Evolutionary conservation across 768 basidiomycete genomes (phyloP), one percentile per base, ranked within the genome.

Genomic region (Termitomyces bulborhizus): DNA sequence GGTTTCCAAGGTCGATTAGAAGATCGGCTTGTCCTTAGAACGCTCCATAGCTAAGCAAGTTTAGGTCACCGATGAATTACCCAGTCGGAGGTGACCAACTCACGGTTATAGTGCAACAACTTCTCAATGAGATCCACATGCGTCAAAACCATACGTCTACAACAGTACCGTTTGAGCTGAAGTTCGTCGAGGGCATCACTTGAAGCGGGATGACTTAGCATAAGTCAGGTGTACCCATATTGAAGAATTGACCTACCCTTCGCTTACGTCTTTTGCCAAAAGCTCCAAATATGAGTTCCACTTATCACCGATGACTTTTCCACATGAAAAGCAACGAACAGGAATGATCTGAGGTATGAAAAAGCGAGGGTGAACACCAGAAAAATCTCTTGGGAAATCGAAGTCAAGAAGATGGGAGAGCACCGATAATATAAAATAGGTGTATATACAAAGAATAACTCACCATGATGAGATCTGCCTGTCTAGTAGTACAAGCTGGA

Each of bases 61-160:
- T 18, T 8, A 16, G 11, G 29, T 27, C 24, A 34, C 46, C 12
- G 2, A 13, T 15, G 12, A 15, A 29, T 31, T 42, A 36, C 4
- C 36, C 13, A 54, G 12, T 12, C 31, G 16, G 7, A 40, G 36
- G 18, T 42, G 51, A 42, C 55, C 16, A 76, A 51, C 88, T 62
- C 50, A 97, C 94, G 93, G 70, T 95, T 96, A 69, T 96, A 98
- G 64, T 96, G 93, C 24, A 98, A 76, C 16, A 98, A 79, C 71
- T 98, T 98, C 73, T 98, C 96, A 62, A 98, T 98, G 59, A 98
- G 78, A 72, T 98, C 96, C 54, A 98, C 96, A 68, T 98, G 96
- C 0, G 96, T 98, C 52, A 98, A 75, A 5, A 98, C 91, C 96
- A 98, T 98, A 46, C 96, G 83, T 45, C 95, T 80, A 71, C 96